Base-by-base conservation (phyloP, 495 filamentous ascomycete genomes). In the Trichoderma gamsii region DNA sequence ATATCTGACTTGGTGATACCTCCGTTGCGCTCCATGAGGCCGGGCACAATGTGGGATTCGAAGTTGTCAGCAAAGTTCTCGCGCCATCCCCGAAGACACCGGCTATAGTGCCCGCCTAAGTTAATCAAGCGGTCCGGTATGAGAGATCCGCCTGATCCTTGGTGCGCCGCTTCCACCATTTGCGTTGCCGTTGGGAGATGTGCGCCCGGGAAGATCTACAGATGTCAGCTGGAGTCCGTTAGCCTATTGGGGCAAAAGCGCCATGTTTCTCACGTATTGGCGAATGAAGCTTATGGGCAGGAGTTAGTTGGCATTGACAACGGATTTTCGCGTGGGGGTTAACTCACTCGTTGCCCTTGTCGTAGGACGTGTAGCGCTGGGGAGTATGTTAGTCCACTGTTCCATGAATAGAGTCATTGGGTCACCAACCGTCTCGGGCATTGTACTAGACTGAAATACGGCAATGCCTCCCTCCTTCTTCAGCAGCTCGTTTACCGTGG, bases 391-490 rank as follows among this genome's bases (percentile, higher is more conserved):
- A 49, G 7, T 49, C 13, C n/a, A 6, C 13, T 49, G 15, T 49
- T 49, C 44, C n/a, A n/a, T n/a, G 13, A 11, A n/a, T 15, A 16
- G 13, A n/a, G 44, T n/a, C 29, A 49, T 49, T 49, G 44, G 1
- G 7, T 16, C n/a, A 49, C 44, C 12, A n/a, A 49, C 44, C 44
- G 44, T 80, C 71, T 91, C 87, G 0, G 89, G 89, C 81, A 91
- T 90, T 12, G 89, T 90, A 68, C 91, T 92, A 67, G 88, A 89
- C 73, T 92, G 89, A 71, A 92, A 89, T 32, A 88, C 84, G 9
- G 86, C 85, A 49, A 91, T 85, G 0, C 89, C 89, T 3, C 85
- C 84, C 0, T 87, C 81, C 21, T 73, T 77, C 75, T 91, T 90
- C 59, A 91, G 72, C 65, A 90, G 71, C 65, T 75, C 73, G 69